A percentile compares a stretch with the other conserved stretches of the same genome.
Evolutionary conservation across 768 basidiomycete species (phyloP).

Genomic region (Lactarius akahatsu): DNA sequence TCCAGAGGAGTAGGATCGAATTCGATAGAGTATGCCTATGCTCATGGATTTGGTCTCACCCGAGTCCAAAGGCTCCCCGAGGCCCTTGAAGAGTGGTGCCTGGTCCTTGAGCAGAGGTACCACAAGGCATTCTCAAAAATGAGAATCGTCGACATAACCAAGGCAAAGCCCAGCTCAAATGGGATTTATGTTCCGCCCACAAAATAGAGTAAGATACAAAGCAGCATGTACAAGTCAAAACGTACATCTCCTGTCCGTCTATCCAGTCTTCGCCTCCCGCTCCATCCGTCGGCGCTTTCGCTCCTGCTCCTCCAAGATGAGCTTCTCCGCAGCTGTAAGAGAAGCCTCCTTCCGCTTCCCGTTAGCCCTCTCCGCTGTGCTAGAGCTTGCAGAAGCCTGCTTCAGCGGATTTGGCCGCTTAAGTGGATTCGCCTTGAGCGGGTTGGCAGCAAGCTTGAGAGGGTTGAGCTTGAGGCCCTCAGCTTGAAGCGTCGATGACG

Average conservation of each 20-base stretch:
- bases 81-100: too few species aligned
- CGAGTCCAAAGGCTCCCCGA: not conserved
- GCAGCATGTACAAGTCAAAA: constrained; percentile 4
- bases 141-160: not conserved
- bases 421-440: constrained; percentile 63
- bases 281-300: constrained; percentile 82
- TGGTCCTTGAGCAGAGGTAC: not conserved
- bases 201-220: constrained; percentile 13
- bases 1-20: not conserved
- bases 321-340: constrained; percentile 79
- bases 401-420: constrained; percentile 80
- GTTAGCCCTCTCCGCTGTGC: constrained; percentile 43
- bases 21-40: not conserved
- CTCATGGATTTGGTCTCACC: not conserved
- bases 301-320: constrained; percentile 90
- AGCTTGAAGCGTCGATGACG: constrained; percentile 38
- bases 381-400: constrained; percentile 40
- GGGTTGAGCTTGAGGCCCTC: constrained; percentile 60
- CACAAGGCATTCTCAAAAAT: not conserved
- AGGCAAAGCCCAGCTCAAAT: not conserved
- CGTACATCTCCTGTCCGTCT: constrained; percentile 15
- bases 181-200: constrained; percentile 1
- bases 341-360: constrained; percentile 60
- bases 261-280: constrained; percentile 36
- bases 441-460: constrained; percentile 54